phyloP scores from a whole-genome alignment of 192 early-diverging fungal genomes.

The Chytriomyces confervae region DNA sequence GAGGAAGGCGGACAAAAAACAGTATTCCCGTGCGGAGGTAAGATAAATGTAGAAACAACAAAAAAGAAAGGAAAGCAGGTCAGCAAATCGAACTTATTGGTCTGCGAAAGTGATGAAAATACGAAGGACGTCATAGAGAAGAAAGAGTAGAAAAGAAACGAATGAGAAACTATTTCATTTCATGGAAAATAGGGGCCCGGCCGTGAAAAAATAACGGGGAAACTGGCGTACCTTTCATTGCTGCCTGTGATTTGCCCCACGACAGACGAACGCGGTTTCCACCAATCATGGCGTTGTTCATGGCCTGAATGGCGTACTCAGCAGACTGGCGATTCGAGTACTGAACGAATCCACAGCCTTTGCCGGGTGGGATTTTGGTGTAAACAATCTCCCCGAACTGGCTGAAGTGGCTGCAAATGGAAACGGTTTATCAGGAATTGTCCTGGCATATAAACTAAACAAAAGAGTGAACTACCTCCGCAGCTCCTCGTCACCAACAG shows the following conservation, averaged over 20 bases:
- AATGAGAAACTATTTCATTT: not conserved
- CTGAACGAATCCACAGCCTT: conserved; percentile 96
- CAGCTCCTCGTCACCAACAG: conserved; percentile 88
- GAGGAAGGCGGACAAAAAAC: too few species aligned
- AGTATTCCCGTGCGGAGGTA: not conserved
- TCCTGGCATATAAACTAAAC: not conserved
- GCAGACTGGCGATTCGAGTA: conserved; percentile 83
- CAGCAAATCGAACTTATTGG: conserved; percentile 7
- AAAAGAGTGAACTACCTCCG: conserved; percentile 40
- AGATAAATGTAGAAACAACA: conserved; percentile 1
- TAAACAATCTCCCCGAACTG: conserved; percentile 91
- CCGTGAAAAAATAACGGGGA: not conserved
- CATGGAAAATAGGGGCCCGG: not conserved
- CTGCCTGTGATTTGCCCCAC: conserved; percentile 69
- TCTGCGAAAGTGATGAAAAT: conserved; percentile 13
- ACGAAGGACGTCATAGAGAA: not conserved
- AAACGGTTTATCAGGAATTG: not conserved
- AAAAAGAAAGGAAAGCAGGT: not conserved
- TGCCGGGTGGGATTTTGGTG: conserved; percentile 93
- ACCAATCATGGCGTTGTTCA: conserved; percentile 89
- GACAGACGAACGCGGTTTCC: conserved; percentile 71
- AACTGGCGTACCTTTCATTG: conserved; percentile 37
- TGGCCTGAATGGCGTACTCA: conserved; percentile 86
- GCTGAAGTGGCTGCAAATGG: conserved; percentile 67
- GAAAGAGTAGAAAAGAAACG: not conserved